phyloP scores from a whole-genome alignment of 768 basidiomycete species.

The Russula sp. region DNA sequence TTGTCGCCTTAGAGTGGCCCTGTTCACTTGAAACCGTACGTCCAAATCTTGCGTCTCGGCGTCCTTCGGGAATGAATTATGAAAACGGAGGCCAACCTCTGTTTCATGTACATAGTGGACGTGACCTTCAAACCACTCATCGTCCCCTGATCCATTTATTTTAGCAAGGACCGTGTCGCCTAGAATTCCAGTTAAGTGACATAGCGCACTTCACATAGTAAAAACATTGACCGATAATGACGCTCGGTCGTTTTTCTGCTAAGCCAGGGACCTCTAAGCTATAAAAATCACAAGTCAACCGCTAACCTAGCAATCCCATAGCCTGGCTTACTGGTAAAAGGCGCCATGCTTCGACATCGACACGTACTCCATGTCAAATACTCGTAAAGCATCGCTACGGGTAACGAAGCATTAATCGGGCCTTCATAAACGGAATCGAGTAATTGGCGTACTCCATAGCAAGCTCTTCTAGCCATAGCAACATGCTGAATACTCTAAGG shows the following conservation, averaged over 20 bases:
- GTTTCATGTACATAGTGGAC: constrained; percentile 6
- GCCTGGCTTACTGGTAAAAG: constrained; percentile 1
- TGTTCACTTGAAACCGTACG: constrained; percentile 50
- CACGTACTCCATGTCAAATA: constrained; percentile 15
- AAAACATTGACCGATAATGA: constrained; percentile 7
- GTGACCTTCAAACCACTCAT: constrained; percentile 20
- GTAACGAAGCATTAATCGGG: background rate
- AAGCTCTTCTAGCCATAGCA: constrained; percentile 16
- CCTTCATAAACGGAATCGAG: background rate
- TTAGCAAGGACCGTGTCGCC: constrained; percentile 10
- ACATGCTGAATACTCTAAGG: background rate
- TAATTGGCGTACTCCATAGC: constrained; percentile 9
- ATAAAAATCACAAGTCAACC: background rate
- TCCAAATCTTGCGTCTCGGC: background rate
- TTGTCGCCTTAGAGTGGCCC: constrained; percentile 51
- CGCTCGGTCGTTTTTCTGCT: constrained; percentile 22
- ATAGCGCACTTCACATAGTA: background rate
- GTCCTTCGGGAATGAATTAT: background rate
- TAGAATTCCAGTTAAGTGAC: background rate
- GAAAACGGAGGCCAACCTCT: constrained; percentile 9
- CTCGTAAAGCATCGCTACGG: constrained; percentile 2
- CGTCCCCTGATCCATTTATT: background rate
- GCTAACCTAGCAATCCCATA: background rate
- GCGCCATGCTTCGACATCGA: constrained; percentile 3
- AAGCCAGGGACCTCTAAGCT: constrained; percentile 17